These are phyloP conservation scores for Tolypocladium paradoxum DNA, from an alignment of 2,329 filamentous ascomycete species.

Conservation along the genomic window DNA sequence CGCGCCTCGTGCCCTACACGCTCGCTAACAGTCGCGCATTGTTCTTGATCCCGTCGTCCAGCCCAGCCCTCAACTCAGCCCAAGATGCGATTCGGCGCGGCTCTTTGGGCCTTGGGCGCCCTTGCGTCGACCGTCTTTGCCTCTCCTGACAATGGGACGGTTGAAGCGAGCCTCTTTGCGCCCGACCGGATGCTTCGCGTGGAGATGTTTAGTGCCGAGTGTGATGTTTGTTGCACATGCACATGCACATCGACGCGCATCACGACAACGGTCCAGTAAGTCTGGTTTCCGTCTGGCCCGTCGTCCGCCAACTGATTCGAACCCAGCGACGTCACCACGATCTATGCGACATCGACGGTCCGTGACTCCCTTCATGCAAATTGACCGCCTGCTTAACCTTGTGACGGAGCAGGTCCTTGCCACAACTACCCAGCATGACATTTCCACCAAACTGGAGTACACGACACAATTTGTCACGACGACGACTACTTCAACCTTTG, in stretches of 20 bases:
- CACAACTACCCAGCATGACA: slow-evolving; percentile 7
- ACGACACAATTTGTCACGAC: slow-evolving; percentile 10
- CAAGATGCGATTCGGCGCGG: background rate
- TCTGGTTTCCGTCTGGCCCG: background rate
- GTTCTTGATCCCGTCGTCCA: background rate
- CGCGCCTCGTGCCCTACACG: background rate
- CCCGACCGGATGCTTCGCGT: background rate
- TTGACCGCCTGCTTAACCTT: background rate
- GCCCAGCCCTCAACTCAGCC: background rate
- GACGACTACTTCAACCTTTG: slow-evolving; percentile 6
- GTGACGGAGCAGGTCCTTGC: slow-evolving; percentile 3
- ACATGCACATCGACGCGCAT: background rate
- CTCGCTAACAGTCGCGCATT: background rate
- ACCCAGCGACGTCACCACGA: background rate
- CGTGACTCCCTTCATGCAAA: background rate
- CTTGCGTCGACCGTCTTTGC: background rate
- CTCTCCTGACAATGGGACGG: background rate
- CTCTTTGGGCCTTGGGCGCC: background rate
- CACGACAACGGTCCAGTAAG: background rate
- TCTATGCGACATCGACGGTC: background rate
- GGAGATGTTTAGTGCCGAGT: background rate
- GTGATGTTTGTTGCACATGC: background rate
- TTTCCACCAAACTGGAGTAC: slow-evolving; percentile 9
- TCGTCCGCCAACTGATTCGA: background rate
- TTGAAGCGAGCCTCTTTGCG: no score